Percentiles rank a stretch among this genome's conserved stretches.
phyloP scores from a whole-genome alignment of 2,329 filamentous ascomycete species.

The Stylonectria norvegica region DNA sequence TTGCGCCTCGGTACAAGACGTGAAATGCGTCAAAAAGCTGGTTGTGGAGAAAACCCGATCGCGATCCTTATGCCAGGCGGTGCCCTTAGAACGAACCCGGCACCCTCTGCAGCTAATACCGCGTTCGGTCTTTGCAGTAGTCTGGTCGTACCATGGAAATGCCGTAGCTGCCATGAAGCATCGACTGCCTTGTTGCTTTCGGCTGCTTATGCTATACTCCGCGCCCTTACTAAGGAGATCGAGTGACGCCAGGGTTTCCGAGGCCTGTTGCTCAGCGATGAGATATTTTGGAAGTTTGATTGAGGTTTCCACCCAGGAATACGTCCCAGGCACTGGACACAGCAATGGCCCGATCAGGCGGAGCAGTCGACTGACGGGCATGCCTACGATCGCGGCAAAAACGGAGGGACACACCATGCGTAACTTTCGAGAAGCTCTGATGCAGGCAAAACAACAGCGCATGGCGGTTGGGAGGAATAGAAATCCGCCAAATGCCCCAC shows the following conservation, averaged over 20 bases:
- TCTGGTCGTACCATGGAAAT: not conserved
- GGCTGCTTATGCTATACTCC: not conserved
- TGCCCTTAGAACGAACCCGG: fast-evolving
- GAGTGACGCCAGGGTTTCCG: too few species aligned
- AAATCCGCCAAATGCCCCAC: conserved; percentile 5
- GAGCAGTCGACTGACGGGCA: not conserved
- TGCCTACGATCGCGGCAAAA: not conserved
- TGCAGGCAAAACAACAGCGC: conserved; percentile 12
- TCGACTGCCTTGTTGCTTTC: not conserved
- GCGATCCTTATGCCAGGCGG: not conserved
- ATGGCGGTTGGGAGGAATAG: conserved; percentile 4
- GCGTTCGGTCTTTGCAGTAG: not conserved
- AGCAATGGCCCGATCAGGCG: not conserved
- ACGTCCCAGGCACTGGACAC: not conserved
- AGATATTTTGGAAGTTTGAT: too few species aligned
- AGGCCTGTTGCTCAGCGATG: too few species aligned
- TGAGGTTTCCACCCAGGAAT: too few species aligned
- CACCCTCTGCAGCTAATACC: conserved; percentile 8
- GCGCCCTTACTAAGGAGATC: not conserved
- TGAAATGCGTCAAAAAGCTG: conserved; percentile 3
- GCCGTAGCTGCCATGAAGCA: not conserved
- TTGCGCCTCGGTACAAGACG: conserved; percentile 2
- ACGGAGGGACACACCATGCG: not conserved
- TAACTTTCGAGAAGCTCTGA: not conserved
- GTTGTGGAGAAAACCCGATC: conserved; percentile 3